These are phyloP conservation scores for Venturia nashicola DNA, from an alignment of 2,329 filamentous ascomycete species.

Conservation along the genomic window DNA sequence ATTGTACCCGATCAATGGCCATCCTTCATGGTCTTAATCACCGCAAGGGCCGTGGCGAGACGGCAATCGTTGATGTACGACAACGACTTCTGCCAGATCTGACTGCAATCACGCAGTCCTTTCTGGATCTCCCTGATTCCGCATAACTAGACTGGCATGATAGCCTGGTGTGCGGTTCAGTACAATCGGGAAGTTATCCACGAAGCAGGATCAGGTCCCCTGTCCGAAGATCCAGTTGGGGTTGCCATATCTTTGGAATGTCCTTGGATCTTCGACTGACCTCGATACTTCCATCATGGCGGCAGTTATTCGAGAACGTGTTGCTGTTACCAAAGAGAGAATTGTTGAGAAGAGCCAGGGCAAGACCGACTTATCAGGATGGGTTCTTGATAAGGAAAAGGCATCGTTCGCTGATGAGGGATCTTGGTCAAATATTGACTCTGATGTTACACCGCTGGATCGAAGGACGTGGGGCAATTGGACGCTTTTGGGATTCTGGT, in stretches of 20 bases:
- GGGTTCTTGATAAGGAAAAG: constrained; percentile 14
- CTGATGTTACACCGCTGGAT: constrained; percentile 33
- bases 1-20: not conserved
- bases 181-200: not conserved
- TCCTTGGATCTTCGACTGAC: not conserved
- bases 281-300: not conserved
- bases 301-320: not conserved
- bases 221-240: not conserved
- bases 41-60: not conserved
- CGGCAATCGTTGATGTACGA: not conserved
- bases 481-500: constrained; percentile 33
- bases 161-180: not conserved
- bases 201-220: not conserved
- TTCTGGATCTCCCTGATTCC: not conserved
- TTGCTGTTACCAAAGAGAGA: not conserved
- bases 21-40: not conserved
- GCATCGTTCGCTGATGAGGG: constrained; percentile 13
- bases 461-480: constrained; percentile 32
- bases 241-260: not conserved
- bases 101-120: not conserved
- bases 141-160: not conserved
- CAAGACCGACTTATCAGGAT: constrained; percentile 10
- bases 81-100: not conserved
- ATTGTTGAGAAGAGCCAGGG: not conserved
- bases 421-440: constrained; percentile 32